Evolutionary conservation across 1,284 basidiomycete species (phyloP).

Genomic region (Sparassis latifolia): DNA sequence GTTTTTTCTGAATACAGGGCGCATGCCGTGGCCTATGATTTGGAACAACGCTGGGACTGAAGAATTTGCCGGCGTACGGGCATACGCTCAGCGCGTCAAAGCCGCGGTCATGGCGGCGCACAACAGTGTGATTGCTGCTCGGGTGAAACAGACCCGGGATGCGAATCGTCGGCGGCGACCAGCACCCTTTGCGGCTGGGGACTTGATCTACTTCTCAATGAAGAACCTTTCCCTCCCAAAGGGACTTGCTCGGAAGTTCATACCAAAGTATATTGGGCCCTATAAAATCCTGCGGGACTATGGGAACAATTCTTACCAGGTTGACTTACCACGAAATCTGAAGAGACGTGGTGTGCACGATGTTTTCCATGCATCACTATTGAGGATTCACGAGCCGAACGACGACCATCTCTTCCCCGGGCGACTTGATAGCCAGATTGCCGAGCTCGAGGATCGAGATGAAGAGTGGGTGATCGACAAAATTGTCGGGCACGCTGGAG

Average conservation of each 20-base stretch:
- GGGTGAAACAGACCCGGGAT: no score
- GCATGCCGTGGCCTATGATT: no score
- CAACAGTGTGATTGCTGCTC: slow-evolving; percentile 1
- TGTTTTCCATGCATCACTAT: not conserved
- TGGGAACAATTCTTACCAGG: no score
- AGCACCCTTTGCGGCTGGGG: not conserved
- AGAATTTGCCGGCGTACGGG: slow-evolving; percentile 1
- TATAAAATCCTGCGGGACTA: not conserved
- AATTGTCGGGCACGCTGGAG: not conserved
- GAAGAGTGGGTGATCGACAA: not conserved
- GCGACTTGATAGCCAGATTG: not conserved
- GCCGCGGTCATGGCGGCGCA: slow-evolving; percentile 1
- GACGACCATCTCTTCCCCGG: not conserved
- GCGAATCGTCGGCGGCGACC: not conserved
- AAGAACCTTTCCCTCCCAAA: slow-evolving; percentile 14
- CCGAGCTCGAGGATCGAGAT: not conserved
- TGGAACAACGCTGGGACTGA: not conserved
- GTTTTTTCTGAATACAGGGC: no score
- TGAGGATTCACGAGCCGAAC: not conserved
- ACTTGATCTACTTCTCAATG: slow-evolving; percentile 4
- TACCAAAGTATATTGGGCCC: slow-evolving; percentile 1
- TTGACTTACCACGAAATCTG: not conserved
- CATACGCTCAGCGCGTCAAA: no score
- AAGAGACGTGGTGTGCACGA: no score
- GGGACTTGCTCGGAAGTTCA: slow-evolving; percentile 1